A percentile compares a stretch with the other conserved stretches of the same genome.
phyloP scores from a whole-genome alignment of 1,139 yeast genomes.

The Diutina rugosa region DNA sequence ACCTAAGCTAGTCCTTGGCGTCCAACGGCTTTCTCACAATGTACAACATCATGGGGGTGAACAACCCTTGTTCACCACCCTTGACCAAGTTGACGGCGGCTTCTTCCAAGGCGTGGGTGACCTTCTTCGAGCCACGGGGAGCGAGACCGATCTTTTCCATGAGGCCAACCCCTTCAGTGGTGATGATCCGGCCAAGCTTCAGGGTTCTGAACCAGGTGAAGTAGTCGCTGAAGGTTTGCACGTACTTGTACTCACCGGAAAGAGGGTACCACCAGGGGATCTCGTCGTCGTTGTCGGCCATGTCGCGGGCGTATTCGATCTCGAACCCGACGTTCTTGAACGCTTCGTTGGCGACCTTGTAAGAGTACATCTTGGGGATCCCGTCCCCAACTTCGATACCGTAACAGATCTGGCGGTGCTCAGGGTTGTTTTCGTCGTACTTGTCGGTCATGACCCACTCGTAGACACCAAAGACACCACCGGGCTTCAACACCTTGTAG shows the following conservation, averaged over 20 bases:
- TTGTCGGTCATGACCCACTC: slow-evolving; percentile 98
- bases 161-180: slow-evolving; percentile 67
- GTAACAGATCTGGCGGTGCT: slow-evolving; percentile 89
- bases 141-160: slow-evolving; percentile 81
- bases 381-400: slow-evolving; percentile 99
- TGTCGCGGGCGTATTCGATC: slow-evolving; percentile 59
- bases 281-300: slow-evolving; percentile 72
- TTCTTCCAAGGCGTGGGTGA: slow-evolving; percentile 85
- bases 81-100: slow-evolving; percentile 93
- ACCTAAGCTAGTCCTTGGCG: not conserved
- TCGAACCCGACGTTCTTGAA: slow-evolving; percentile 81
- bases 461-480: slow-evolving; percentile 94
- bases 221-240: slow-evolving; percentile 68
- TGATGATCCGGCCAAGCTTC: slow-evolving; percentile 68
- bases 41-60: slow-evolving; percentile 95
- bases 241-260: slow-evolving; percentile 84
- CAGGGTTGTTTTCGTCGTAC: slow-evolving; percentile 77
- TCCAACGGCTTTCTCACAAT: slow-evolving; percentile 62
- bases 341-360: slow-evolving; percentile 80
- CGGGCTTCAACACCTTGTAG: slow-evolving; percentile 91
- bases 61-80: slow-evolving; percentile 81
- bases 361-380: slow-evolving; percentile 90
- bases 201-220: slow-evolving; percentile 87
- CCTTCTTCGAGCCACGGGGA: slow-evolving; percentile 87
- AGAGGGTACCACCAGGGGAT: slow-evolving; percentile 98